These are phyloP conservation scores for Jaminaea rosea DNA, from an alignment of 1,284 basidiomycete genomes.

Conservation along the genomic window DNA sequence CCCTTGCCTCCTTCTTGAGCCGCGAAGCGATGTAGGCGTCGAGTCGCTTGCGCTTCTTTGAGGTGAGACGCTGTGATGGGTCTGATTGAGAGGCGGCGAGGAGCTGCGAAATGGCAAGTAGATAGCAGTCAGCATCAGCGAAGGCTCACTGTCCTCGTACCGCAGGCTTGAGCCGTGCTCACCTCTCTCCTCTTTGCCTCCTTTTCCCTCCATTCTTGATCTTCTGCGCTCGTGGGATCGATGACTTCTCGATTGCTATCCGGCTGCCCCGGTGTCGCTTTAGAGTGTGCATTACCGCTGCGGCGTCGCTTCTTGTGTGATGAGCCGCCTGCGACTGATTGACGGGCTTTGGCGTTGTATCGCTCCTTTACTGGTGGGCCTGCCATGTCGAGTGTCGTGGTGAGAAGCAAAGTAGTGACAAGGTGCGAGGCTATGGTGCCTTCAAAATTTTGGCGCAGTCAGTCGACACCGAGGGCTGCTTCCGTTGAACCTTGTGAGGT, in stretches of 20 bases:
- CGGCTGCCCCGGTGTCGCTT: neutral
- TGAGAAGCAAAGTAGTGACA: too few relatives aligned
- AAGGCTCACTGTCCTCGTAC: neutral
- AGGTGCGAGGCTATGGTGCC: too few relatives aligned
- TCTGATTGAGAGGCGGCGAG: neutral
- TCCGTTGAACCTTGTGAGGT: too few relatives aligned
- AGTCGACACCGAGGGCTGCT: too few relatives aligned
- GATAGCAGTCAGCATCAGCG: neutral
- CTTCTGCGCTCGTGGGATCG: conserved; percentile 24
- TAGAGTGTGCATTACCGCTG: neutral
- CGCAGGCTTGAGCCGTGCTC: neutral
- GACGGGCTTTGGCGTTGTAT: conserved; percentile 43
- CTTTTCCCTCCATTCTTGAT: conserved; percentile 20
- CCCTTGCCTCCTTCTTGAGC: conserved; percentile 44
- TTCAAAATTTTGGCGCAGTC: too few relatives aligned
- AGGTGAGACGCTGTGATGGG: conserved; percentile 16
- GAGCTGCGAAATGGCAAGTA: conserved; percentile 1
- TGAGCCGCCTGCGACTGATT: conserved; percentile 36
- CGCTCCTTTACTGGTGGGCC: too few relatives aligned
- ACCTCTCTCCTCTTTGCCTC: conserved; percentile 18
- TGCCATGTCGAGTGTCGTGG: too few relatives aligned
- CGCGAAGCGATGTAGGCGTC: conserved; percentile 46
- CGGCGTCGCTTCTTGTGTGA: conserved; percentile 33
- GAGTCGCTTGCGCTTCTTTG: conserved; percentile 47
- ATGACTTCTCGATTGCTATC: conserved; percentile 39